Evolutionary conservation across 176 grass and related monocot species (phyloP), one percentile per base, ranked within the genome.

Genomic region (Typha latifolia): DNA sequence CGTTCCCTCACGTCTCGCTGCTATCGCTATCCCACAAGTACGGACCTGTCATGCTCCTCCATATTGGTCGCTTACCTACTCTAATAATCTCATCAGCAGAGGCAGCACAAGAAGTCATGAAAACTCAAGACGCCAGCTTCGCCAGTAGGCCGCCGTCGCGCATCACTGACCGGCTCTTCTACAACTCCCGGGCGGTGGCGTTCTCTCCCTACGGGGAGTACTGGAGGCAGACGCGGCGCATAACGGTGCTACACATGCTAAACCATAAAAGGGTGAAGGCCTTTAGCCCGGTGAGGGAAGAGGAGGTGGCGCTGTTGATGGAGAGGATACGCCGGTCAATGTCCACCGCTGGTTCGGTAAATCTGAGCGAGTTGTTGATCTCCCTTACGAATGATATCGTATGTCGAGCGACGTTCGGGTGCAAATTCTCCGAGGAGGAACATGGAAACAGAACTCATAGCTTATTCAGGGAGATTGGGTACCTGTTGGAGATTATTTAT

Each of bases 171-270:
- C 26, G 49, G 43, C 72, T 74, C 14, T 74, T 57, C 1, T 74
- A 74, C 34, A 57, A 57, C 3, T 51, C 20, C 49, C 27, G 20
- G 20, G 72, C 51, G 5, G 5, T 74, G 4, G 72, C 15, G 9
- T 66, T 52, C 31, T 22, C 47, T 0, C 55, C 19, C 2, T 29
- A 49, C 19, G 72, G 72, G 20, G 72, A 64, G 16, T 51, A 52
- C 16, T 74, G 72, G 72, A 74, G 72, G 23, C 51, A 74, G 29
- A 32, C 66, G n/a, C 72, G 72, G n/a, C 62, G 64, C 14, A 74
- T 74, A 29, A 47, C 48, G 21, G 49, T 74, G 13, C 23, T 53
- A 13, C 34, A 65, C 26, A 52, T 74, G 19, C 24, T 74, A 32
- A 63, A 57, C 26, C 47, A 48, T 5, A 74, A 74, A 43, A 74